A percentile compares a stretch with the other conserved stretches of the same genome.
Evolutionary conservation across 768 basidiomycete genomes (phyloP).

Genomic region (Serpula lacrymans): DNA sequence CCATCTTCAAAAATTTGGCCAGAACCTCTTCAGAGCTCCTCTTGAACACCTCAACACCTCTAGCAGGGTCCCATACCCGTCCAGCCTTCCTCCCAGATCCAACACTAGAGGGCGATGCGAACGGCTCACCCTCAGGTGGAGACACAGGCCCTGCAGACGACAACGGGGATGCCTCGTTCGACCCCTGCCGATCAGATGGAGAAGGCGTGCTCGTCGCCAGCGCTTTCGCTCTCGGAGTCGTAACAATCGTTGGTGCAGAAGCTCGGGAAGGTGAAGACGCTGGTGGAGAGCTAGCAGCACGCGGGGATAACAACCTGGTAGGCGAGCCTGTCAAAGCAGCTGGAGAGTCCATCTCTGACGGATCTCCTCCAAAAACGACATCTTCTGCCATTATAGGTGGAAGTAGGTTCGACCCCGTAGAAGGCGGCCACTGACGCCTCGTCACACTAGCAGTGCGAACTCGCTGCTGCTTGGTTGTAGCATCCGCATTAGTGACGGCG

Average conservation of each 20-base stretch:
- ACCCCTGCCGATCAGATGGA: slow-evolving; percentile 11
- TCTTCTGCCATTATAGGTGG: slow-evolving; percentile 4
- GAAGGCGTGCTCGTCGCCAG: slow-evolving; percentile 4
- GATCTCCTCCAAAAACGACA: slow-evolving; percentile 1
- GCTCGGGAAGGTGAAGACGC: slow-evolving; percentile 15
- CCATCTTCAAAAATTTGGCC: slow-evolving; percentile 77
- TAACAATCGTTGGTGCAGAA: slow-evolving; percentile 7
- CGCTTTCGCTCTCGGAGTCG: slow-evolving; percentile 10
- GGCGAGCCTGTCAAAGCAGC: background rate
- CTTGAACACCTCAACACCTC: slow-evolving; percentile 84
- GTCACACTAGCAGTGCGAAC: slow-evolving; percentile 15
- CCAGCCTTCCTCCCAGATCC: slow-evolving; percentile 51
- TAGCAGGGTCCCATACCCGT: slow-evolving; percentile 83
- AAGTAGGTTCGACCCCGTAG: slow-evolving; percentile 5
- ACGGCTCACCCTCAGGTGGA: slow-evolving; percentile 38
- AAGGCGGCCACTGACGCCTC: slow-evolving; percentile 17
- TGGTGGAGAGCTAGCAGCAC: slow-evolving; percentile 13
- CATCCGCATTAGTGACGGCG: slow-evolving; percentile 9
- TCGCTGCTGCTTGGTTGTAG: slow-evolving; percentile 20
- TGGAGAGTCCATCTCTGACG: background rate
- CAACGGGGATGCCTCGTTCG: slow-evolving; percentile 39
- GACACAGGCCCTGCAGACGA: slow-evolving; percentile 55
- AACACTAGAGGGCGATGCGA: slow-evolving; percentile 27
- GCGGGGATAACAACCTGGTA: background rate
- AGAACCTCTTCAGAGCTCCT: slow-evolving; percentile 85